Base-by-base conservation (phyloP, 2,329 filamentous ascomycete genomes). In the Aspergillus novofumigatus region DNA sequence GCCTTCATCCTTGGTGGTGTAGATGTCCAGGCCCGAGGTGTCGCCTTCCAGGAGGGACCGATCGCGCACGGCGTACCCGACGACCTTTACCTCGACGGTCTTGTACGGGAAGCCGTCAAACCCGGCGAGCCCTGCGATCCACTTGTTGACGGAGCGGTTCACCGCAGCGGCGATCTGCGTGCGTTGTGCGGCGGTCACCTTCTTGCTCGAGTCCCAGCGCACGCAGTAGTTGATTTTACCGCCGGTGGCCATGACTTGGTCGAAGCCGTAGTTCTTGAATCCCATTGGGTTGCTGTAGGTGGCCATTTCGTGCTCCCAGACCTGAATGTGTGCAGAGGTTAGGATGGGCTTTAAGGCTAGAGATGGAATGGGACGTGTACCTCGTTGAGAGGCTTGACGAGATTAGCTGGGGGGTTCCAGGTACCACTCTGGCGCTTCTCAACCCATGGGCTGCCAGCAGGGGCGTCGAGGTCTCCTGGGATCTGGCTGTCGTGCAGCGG, bases 141-240 rank as follows among this genome's bases (percentile, higher is more conserved):
- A 62, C 29, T 62, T 60, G 51, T 62, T 62, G 50, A 55, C 59
- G 3, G 51, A 55, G 6, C 54, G 49, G 32, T 51, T 57, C 20
- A 54, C 50, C 4, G 60, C 56, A 1, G 56, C 23, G 32, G 59
- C 60, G 38, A 62, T 55, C 45, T 58, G 21, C 5, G 47, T 25
- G 8, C 60, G 60, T 45, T 58, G 53, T 0, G 41, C 54, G 3
- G 54, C 49, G 7, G 54, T 57, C 20, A 62, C 53, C 3, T 58
- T 45, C 49, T 60, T 32, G 14, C 23, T 49, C 0, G 55, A 58
- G 32, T 62, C 60, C 60, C 60, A 62, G 23, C 60, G 60, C n/a
- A 62, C 60, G 28, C 60, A 62, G 50, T 62, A 62, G 52, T 60
- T 62, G 45, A 62, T 62, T 14, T 60, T 58, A 3, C 60, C 58